phyloP scores from a whole-genome alignment of 148 eudicot species.

The Rhododendron vialii region DNA sequence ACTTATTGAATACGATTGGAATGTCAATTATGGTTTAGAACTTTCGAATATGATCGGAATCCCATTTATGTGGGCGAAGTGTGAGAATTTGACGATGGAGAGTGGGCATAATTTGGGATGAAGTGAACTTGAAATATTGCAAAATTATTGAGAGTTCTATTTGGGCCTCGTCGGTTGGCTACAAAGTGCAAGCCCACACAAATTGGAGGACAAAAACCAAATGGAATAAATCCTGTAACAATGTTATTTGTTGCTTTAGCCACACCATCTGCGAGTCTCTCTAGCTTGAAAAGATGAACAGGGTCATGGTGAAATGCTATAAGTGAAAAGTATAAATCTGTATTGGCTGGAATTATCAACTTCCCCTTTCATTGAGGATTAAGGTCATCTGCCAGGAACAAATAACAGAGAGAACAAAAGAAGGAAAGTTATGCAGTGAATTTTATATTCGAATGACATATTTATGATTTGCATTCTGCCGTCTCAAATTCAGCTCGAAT shows the following conservation, averaged over 20 bases:
- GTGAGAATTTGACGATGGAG: no score
- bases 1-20: no score
- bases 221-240: background rate
- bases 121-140: background rate
- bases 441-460: no score
- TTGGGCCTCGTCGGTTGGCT: background rate
- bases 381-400: background rate
- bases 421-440: no score
- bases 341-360: background rate
- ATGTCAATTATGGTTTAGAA: no score
- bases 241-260: background rate
- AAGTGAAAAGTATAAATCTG: background rate
- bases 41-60: no score
- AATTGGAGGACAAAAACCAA: background rate
- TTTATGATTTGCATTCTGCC: no score
- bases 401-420: no score
- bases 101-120: no score
- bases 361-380: conserved; percentile 1
- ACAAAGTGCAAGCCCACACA: background rate
- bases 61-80: no score
- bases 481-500: no score
- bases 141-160: background rate
- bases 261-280: background rate
- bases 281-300: no score
- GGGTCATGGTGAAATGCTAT: background rate